Evolutionary conservation across 805 yeast species (phyloP), one percentile per base, ranked within the genome.

Genomic region (Kazachstania kunashirensis): DNA sequence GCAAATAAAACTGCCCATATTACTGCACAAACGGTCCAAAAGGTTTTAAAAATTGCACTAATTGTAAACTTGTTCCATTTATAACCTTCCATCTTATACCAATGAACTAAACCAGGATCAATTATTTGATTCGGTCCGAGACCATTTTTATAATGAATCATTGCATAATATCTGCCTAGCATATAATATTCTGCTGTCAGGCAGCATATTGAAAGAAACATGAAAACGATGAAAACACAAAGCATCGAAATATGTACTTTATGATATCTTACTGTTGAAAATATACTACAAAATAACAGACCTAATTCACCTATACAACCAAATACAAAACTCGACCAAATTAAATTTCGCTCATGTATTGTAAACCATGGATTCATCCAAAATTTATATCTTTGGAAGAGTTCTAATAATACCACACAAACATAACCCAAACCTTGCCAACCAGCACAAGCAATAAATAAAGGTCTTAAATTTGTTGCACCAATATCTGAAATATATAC

Each of bases 401-500:
- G 72, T 53, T 83, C 95, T 45, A 76, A 65, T 4, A 73, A 58
- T 20, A 82, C 58, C 1, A 85, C 68, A 29, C 82, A 66, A 23
- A 76, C 75, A 46, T 74, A 83, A 47, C 83, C 76, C 4, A 83
- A 62, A 9, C 86, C 94, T 61, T 85, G 95, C 53, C 77, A 68
- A 0, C 78, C 84, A 2, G 83, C 67, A 48, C 94, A 79, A 15
- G 80, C 62, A 27, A 88, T 84, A 59, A 89, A 89, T 16, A 88
- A 60, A 1, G 95, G 94, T 54, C 85, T 81, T 36, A 84, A 63
- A 47, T 77, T 78, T 7, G 95, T 82, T 7, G 96, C 96, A 3
- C 89, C 96, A 37, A 88, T 73, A 51, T 88, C 84, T 3, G 94
- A 81, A 34, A 89, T 74, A 59, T 80, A 89, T 2, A 84, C 78